These are phyloP conservation scores for Amaranthus tricolor DNA, from an alignment of 179 eudicot species.

Conservation along the genomic window DNA sequence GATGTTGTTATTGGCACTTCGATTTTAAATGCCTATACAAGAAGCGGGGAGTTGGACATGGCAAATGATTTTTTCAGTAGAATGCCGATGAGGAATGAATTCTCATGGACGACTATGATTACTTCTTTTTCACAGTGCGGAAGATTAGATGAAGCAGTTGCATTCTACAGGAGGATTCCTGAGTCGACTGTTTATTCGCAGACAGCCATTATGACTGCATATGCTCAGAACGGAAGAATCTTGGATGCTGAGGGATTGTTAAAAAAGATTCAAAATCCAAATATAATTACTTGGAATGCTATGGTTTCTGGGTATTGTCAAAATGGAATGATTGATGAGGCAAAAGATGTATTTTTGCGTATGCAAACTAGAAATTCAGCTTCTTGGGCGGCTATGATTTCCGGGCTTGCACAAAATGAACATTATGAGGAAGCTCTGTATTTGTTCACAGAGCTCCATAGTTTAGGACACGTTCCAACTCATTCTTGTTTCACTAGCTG, in stretches of 20 bases:
- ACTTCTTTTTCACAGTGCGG: conserved; percentile 40
- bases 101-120: conserved; percentile 47
- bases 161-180: conserved; percentile 28
- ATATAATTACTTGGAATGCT: conserved; percentile 48
- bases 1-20: conserved; percentile 46
- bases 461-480: conserved; percentile 39
- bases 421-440: conserved; percentile 38
- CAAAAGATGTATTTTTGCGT: conserved; percentile 31
- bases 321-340: conserved; percentile 48
- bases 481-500: conserved; percentile 46
- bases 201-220: conserved; percentile 49
- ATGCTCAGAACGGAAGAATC: conserved; percentile 44
- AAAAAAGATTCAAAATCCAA: conserved; percentile 33
- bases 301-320: conserved; percentile 46
- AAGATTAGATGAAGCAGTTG: conserved; percentile 43
- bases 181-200: conserved; percentile 32
- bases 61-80: conserved; percentile 34
- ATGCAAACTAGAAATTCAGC: conserved; percentile 38
- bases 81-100: conserved; percentile 43
- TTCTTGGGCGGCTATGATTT: conserved; percentile 52
- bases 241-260: conserved; percentile 37
- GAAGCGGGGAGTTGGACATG: conserved; percentile 34
- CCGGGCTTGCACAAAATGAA: conserved; percentile 40
- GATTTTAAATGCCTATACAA: conserved; percentile 37
- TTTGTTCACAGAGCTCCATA: conserved; percentile 33